These are phyloP conservation scores for Aotearoamyces nothofagi DNA, from an alignment of 2,329 filamentous ascomycete species.

Conservation along the genomic window DNA sequence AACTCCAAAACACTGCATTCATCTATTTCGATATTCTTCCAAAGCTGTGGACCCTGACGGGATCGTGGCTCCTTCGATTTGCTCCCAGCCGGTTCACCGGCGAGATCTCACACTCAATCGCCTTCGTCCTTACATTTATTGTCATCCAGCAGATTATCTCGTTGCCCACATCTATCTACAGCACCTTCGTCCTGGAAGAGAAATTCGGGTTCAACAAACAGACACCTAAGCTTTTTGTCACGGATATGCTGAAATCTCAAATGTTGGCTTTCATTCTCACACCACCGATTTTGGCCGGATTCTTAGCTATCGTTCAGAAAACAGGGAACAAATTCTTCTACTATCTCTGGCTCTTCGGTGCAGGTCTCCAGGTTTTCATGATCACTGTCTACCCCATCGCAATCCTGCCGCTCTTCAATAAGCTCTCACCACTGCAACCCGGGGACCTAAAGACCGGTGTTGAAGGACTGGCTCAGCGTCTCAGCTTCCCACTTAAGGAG, in stretches of 20 bases:
- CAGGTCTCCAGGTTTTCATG: slow-evolving; percentile 80
- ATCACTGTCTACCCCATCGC: slow-evolving; percentile 93
- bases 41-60: slow-evolving; percentile 75
- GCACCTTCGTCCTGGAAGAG: slow-evolving; percentile 91
- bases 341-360: slow-evolving; percentile 89
- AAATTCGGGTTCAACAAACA: slow-evolving; percentile 99
- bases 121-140: slow-evolving; percentile 82
- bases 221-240: slow-evolving; percentile 74
- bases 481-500: slow-evolving; percentile 85
- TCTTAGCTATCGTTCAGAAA: slow-evolving; percentile 86
- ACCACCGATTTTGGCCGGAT: slow-evolving; percentile 77
- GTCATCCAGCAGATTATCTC: slow-evolving; percentile 66
- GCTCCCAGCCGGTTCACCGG: slow-evolving; percentile 68
- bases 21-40: slow-evolving; percentile 86
- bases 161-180: slow-evolving; percentile 74
- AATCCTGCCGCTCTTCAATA: slow-evolving; percentile 95
- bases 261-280: slow-evolving; percentile 66
- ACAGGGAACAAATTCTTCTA: slow-evolving; percentile 95
- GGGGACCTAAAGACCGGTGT: slow-evolving; percentile 80
- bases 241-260: slow-evolving; percentile 84
- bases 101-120: slow-evolving; percentile 84
- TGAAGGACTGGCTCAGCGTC: slow-evolving; percentile 64
- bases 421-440: slow-evolving; percentile 79
- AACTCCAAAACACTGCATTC: slow-evolving; percentile 77
- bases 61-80: slow-evolving; percentile 56